A percentile compares a stretch with the other conserved stretches of the same genome.
Evolutionary conservation across 2,329 filamentous ascomycete species (phyloP).

Genomic region (Arthrobotrys sinensis): DNA sequence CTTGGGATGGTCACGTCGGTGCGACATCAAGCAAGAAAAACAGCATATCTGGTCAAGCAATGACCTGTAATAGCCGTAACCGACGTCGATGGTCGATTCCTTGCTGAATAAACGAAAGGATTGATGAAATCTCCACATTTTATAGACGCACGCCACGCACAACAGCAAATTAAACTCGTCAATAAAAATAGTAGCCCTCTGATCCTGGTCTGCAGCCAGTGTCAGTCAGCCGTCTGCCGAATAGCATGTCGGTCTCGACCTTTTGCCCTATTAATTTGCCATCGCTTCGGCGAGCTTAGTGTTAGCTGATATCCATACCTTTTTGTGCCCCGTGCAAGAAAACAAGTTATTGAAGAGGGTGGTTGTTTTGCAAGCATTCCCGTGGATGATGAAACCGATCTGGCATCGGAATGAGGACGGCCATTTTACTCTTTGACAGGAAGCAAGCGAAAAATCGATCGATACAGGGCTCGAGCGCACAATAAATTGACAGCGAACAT

Average conservation of each 20-base stretch:
- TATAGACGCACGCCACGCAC: constrained; percentile 48
- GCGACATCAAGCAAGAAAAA: constrained; percentile 33
- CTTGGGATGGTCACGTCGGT: constrained; percentile 47
- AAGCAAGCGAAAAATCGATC: constrained; percentile 45
- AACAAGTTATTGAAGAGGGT: constrained; percentile 23
- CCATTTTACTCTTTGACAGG: constrained; percentile 51
- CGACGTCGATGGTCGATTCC: constrained; percentile 43
- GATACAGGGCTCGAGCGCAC: constrained; percentile 48
- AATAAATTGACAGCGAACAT: constrained; percentile 19
- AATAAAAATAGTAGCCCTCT: constrained; percentile 58
- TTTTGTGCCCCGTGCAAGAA: constrained; percentile 10
- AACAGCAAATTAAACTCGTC: constrained; percentile 57
- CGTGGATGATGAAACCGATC: constrained; percentile 54
- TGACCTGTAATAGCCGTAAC: constrained; percentile 23
- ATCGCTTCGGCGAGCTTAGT: constrained; percentile 45
- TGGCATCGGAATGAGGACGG: constrained; percentile 56
- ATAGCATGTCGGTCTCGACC: constrained; percentile 45
- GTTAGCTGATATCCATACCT: constrained; percentile 22
- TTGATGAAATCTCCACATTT: constrained; percentile 48
- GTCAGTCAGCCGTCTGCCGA: constrained; percentile 54
- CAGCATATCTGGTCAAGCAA: constrained; percentile 27
- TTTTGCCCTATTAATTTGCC: constrained; percentile 49
- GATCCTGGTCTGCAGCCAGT: constrained; percentile 38
- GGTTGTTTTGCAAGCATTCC: constrained; percentile 48
- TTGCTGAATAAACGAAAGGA: constrained; percentile 47